These are phyloP conservation scores for Umbilicaria muhlenbergii DNA, from an alignment of 495 filamentous ascomycete species.

Conservation along the genomic window DNA sequence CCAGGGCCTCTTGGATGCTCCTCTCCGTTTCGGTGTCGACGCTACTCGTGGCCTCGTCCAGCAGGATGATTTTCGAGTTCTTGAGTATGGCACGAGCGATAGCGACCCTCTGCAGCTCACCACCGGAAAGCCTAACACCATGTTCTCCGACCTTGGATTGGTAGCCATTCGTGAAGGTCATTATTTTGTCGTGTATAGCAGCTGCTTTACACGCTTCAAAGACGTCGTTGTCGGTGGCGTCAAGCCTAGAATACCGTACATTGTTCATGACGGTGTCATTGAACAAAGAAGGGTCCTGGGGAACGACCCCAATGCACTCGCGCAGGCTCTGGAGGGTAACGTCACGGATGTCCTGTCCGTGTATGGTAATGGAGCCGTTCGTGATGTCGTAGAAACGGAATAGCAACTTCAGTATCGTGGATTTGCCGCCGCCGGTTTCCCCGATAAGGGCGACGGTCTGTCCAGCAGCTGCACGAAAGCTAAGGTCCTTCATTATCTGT, in stretches of 20 bases:
- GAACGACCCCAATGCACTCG: conserved; percentile 40
- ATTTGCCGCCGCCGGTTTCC: conserved; percentile 46
- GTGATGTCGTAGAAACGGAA: conserved; percentile 34
- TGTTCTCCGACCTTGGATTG: conserved; percentile 34
- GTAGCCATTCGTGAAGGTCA: conserved; percentile 17
- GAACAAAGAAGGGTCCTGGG: conserved; percentile 47
- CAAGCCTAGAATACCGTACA: conserved; percentile 28
- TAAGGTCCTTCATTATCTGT: conserved; percentile 33
- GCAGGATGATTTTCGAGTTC: conserved; percentile 38
- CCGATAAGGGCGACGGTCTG: conserved; percentile 44
- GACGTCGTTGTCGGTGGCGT: conserved; percentile 18
- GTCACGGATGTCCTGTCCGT: conserved; percentile 30
- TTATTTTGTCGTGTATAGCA: conserved; percentile 11
- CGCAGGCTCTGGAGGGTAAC: conserved; percentile 39
- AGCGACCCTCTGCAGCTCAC: conserved; percentile 43
- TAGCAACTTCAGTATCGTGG: conserved; percentile 39
- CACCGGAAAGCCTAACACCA: conserved; percentile 46
- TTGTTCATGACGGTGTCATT: conserved; percentile 30
- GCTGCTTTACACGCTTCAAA: conserved; percentile 11
- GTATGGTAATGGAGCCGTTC: conserved; percentile 34
- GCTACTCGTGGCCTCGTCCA: conserved; percentile 43
- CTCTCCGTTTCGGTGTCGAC: conserved; percentile 41
- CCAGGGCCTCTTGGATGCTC: conserved; percentile 32
- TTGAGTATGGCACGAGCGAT: conserved; percentile 42
- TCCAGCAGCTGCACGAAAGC: conserved; percentile 32